Conservation (phyloP, 108 stramenopile genomes). For the Halocafeteria seosinensis region DNA sequence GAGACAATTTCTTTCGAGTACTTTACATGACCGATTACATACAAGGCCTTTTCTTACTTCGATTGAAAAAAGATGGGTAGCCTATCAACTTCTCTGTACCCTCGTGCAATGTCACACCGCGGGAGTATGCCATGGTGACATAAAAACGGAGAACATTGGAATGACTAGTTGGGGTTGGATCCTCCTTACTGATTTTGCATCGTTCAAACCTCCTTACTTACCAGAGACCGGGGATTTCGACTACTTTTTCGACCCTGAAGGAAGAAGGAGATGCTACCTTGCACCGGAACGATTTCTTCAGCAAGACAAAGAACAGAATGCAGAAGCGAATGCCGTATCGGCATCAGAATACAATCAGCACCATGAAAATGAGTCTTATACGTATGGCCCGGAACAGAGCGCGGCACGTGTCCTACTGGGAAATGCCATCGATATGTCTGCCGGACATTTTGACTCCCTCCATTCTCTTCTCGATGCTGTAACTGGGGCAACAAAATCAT, state of each 20-base stretch:
- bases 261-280: slow-evolving; percentile 61
- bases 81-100: slow-evolving; percentile 66
- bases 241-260: slow-evolving; percentile 53
- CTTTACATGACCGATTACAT: slow-evolving; percentile 65
- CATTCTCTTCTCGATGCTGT: too few species aligned
- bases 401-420: background rate
- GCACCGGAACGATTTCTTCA: slow-evolving; percentile 62
- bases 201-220: slow-evolving; percentile 63
- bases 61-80: slow-evolving; percentile 77
- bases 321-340: background rate
- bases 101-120: slow-evolving; percentile 56
- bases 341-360: background rate
- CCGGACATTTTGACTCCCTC: too few species aligned
- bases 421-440: too few species aligned
- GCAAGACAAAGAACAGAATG: background rate
- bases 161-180: slow-evolving; percentile 76
- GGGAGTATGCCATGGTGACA: slow-evolving; percentile 67
- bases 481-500: too few species aligned
- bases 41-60: slow-evolving; percentile 73
- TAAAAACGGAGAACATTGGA: slow-evolving; percentile 79
- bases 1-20: slow-evolving; percentile 66
- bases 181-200: slow-evolving; percentile 67
- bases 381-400: background rate
- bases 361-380: too few species aligned
- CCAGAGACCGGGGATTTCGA: slow-evolving; percentile 78